These are phyloP conservation scores for Aurinia saxatilis DNA, from an alignment of 345 rosid genomes.

Conservation along the genomic window DNA sequence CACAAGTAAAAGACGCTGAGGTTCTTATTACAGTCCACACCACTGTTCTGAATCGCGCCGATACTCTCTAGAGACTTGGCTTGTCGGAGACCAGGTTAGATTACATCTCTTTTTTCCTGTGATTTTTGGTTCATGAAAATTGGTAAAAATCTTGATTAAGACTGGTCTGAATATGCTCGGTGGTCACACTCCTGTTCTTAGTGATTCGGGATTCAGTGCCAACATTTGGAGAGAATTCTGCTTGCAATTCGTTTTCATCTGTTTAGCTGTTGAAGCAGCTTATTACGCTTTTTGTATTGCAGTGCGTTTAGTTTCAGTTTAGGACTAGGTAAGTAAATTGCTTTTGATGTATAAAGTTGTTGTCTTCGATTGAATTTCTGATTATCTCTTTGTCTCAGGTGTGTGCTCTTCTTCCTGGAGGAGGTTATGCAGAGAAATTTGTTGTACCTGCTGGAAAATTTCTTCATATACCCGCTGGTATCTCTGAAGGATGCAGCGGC, in stretches of 20 bases:
- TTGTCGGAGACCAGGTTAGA: conserved; percentile 64
- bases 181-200: neutral
- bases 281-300: too few relatives aligned
- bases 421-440: conserved; percentile 86
- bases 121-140: neutral
- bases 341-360: too few relatives aligned
- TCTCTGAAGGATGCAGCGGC: conserved; percentile 57
- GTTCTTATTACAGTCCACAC: conserved; percentile 67
- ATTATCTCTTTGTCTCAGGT: conserved; percentile 32
- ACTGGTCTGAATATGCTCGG: conserved; percentile 1
- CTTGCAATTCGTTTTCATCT: too few relatives aligned
- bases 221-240: too few relatives aligned
- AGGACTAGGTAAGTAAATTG: too few relatives aligned
- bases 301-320: too few relatives aligned
- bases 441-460: conserved; percentile 63
- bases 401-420: conserved; percentile 87
- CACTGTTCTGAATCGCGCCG: too few relatives aligned
- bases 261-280: too few relatives aligned
- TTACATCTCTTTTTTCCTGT: too few relatives aligned
- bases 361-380: neutral
- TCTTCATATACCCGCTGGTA: conserved; percentile 50
- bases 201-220: neutral
- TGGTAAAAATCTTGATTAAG: neutral
- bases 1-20: conserved; percentile 58
- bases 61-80: conserved; percentile 68